Evolutionary conservation across 768 basidiomycete species (phyloP).

Genomic region (Pleurotus giganteus): DNA sequence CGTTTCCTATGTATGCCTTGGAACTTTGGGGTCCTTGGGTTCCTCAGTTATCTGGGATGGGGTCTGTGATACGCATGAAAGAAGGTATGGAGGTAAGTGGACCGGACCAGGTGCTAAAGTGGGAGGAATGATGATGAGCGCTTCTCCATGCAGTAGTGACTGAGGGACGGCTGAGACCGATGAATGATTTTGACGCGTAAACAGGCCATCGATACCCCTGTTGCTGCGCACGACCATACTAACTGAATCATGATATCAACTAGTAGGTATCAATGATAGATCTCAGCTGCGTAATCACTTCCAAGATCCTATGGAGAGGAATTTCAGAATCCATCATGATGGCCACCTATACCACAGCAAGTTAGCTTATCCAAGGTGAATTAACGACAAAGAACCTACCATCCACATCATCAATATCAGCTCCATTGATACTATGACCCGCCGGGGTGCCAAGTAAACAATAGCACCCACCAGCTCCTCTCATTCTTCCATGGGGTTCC

Average conservation of each 20-base stretch:
- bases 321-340: background rate
- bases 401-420: conserved; percentile 42
- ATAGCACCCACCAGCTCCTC: conserved; percentile 37
- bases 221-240: no score
- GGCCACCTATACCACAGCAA: background rate
- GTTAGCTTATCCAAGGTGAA: background rate
- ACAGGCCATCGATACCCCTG: no score
- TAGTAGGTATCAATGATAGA: background rate
- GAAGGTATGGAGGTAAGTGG: background rate
- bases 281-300: background rate
- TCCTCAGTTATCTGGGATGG: background rate
- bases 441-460: conserved; percentile 40
- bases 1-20: no score
- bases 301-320: background rate
- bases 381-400: background rate
- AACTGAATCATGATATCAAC: no score
- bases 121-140: no score
- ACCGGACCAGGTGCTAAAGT: background rate
- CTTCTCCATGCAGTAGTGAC: background rate
- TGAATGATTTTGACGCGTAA: background rate
- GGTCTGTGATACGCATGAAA: background rate
- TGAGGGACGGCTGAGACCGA: background rate
- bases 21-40: background rate
- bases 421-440: conserved; percentile 42
- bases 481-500: conserved; percentile 35